Conservation (phyloP, 2,329 filamentous ascomycete genomes). For the Arthrobotrys pseudoclavata region DNA sequence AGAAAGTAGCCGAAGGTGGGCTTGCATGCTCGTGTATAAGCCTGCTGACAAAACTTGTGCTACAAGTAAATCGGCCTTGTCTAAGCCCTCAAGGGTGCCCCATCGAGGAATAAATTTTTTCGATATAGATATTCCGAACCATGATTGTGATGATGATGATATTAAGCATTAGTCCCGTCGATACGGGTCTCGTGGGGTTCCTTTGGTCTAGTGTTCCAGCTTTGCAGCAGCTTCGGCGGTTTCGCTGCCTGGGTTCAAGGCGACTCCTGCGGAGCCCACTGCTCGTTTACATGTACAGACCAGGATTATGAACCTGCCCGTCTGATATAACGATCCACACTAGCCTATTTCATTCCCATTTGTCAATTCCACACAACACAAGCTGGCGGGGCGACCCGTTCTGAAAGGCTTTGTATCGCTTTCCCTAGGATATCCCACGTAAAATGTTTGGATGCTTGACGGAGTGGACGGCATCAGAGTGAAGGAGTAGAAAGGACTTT, state of each 20-base stretch:
- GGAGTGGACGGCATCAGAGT: background rate
- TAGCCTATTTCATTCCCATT: slow-evolving; percentile 12
- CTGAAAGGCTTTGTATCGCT: background rate
- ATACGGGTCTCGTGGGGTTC: slow-evolving; percentile 28
- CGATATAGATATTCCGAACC: slow-evolving; percentile 40
- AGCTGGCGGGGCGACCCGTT: slow-evolving; percentile 25
- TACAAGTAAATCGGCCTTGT: slow-evolving; percentile 40
- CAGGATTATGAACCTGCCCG: slow-evolving; percentile 16
- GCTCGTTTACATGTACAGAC: slow-evolving; percentile 12
- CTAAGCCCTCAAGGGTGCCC: slow-evolving; percentile 52
- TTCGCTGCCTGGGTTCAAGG: slow-evolving; percentile 54
- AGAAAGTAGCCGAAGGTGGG: slow-evolving; percentile 28
- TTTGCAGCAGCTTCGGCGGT: slow-evolving; percentile 28
- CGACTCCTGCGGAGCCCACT: slow-evolving; percentile 26
- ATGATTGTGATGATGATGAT: slow-evolving; percentile 7
- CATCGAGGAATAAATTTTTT: slow-evolving; percentile 39
- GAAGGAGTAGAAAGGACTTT: background rate
- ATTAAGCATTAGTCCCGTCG: slow-evolving; percentile 7
- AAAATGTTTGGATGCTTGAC: slow-evolving; percentile 37
- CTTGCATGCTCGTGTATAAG: slow-evolving; percentile 28
- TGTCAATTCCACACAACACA: slow-evolving; percentile 34
- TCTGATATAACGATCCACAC: slow-evolving; percentile 27
- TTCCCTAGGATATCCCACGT: slow-evolving; percentile 8
- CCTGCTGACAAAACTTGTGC: slow-evolving; percentile 46
- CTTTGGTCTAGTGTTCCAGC: slow-evolving; percentile 6